Evolutionary conservation across 768 basidiomycete species (phyloP).

Genomic region (Hericium alpestre): DNA sequence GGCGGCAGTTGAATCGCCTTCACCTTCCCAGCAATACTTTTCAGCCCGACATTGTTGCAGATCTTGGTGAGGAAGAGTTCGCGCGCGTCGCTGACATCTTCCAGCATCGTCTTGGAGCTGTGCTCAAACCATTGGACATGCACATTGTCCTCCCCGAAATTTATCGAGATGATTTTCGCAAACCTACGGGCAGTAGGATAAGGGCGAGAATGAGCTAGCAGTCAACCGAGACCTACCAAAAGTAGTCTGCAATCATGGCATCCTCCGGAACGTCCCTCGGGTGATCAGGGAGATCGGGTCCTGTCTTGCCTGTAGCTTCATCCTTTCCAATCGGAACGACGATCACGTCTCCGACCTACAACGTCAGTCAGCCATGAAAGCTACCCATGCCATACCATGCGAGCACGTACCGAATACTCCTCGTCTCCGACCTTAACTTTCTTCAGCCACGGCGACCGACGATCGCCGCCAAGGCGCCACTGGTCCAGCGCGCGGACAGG

Average conservation of each 20-base stretch:
- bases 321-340: conserved; percentile 34
- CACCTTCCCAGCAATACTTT: conserved; percentile 37
- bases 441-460: neutral
- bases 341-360: conserved; percentile 57
- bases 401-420: conserved; percentile 26
- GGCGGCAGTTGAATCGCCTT: conserved; percentile 22
- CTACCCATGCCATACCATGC: neutral
- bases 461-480: neutral
- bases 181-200: conserved; percentile 39
- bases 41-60: conserved; percentile 36
- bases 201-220: neutral
- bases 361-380: neutral
- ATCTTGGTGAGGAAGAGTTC: conserved; percentile 54
- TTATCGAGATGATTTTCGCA: conserved; percentile 48
- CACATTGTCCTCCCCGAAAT: conserved; percentile 28
- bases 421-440: neutral
- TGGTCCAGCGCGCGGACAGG: neutral
- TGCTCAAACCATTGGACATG: conserved; percentile 76
- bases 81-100: conserved; percentile 48
- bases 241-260: conserved; percentile 43
- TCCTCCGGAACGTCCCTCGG: conserved; percentile 24
- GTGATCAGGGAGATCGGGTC: conserved; percentile 25
- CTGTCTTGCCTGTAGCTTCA: conserved; percentile 19
- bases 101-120: conserved; percentile 47
- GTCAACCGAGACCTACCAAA: conserved; percentile 37